Evolutionary conservation across 2,329 filamentous ascomycete genomes (phyloP).

Genomic region (Fusarium setosum): DNA sequence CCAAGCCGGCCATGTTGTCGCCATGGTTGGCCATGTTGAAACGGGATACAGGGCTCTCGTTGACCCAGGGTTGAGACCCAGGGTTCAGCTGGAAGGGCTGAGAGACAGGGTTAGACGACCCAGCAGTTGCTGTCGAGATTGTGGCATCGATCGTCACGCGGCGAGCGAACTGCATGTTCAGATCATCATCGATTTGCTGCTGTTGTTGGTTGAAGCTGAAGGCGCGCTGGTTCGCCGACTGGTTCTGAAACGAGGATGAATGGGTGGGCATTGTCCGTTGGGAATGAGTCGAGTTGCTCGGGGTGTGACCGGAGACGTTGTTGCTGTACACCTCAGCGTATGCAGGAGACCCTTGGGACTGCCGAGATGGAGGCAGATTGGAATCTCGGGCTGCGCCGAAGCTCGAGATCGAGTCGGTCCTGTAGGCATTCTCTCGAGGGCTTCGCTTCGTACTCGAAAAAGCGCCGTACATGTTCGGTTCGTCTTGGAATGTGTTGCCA

Average conservation of each 20-base stretch:
- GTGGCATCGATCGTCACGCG: slow-evolving; percentile 49
- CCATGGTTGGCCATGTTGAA: too few species aligned
- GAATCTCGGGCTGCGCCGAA: slow-evolving; percentile 61
- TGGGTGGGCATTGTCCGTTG: slow-evolving; percentile 58
- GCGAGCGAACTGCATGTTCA: slow-evolving; percentile 49
- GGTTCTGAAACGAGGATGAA: slow-evolving; percentile 59
- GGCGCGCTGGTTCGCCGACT: slow-evolving; percentile 51
- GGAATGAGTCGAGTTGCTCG: slow-evolving; percentile 59
- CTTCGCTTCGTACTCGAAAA: slow-evolving; percentile 47
- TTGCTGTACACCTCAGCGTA: slow-evolving; percentile 47
- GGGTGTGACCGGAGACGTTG: slow-evolving; percentile 50
- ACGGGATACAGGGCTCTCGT: slow-evolving; percentile 42
- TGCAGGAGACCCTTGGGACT: slow-evolving; percentile 58
- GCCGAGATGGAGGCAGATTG: slow-evolving; percentile 67
- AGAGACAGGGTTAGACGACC: slow-evolving; percentile 40
- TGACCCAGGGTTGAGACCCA: slow-evolving; percentile 58
- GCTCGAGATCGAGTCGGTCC: slow-evolving; percentile 44
- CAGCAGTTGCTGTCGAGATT: slow-evolving; percentile 18
- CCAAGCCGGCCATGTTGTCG: slow-evolving; percentile 47
- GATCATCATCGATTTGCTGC: slow-evolving; percentile 51
- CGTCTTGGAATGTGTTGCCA: slow-evolving; percentile 34
- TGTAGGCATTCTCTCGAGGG: slow-evolving; percentile 55
- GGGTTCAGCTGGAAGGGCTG: slow-evolving; percentile 61
- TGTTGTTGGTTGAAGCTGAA: slow-evolving; percentile 53
- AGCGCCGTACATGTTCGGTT: slow-evolving; percentile 39